phyloP scores from a whole-genome alignment of 176 grass and related monocot species.

The Aechmea fasciata region DNA sequence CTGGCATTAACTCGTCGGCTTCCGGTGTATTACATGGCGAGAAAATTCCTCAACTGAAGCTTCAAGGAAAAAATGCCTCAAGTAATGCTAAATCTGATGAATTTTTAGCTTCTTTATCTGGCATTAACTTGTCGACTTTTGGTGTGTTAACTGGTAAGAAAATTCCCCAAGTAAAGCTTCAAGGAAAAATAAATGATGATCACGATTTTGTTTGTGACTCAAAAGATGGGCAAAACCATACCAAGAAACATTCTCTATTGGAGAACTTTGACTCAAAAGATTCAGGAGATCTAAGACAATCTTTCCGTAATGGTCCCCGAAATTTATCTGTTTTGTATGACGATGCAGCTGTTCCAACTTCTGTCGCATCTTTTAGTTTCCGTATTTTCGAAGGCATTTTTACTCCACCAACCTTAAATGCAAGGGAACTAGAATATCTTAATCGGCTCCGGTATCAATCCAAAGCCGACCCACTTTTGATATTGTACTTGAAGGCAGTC shows the following conservation, averaged over 20 bases:
- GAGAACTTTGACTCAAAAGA: constrained; percentile 32
- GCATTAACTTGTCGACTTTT: background rate
- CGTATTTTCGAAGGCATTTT: constrained; percentile 19
- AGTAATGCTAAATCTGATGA: constrained; percentile 47
- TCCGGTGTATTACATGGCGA: too few species aligned
- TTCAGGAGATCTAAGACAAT: constrained; percentile 12
- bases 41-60: constrained; percentile 21
- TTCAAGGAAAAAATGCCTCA: constrained; percentile 32
- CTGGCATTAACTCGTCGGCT: constrained; percentile 13
- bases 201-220: constrained; percentile 40
- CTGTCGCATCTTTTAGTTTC: too few species aligned
- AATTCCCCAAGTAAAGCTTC: constrained; percentile 28
- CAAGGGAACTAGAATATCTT: constrained; percentile 48
- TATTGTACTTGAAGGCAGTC: constrained; percentile 55
- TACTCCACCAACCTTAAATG: constrained; percentile 44
- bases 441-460: constrained; percentile 41
- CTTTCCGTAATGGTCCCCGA: too few species aligned
- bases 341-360: too few species aligned
- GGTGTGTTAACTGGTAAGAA: too few species aligned
- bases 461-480: constrained; percentile 53
- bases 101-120: constrained; percentile 73
- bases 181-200: constrained; percentile 36
- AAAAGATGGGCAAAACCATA: constrained; percentile 33
- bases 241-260: constrained; percentile 29
- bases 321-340: too few species aligned